phyloP scores from a whole-genome alignment of 768 basidiomycete species.

The Leccinum broughii region DNA sequence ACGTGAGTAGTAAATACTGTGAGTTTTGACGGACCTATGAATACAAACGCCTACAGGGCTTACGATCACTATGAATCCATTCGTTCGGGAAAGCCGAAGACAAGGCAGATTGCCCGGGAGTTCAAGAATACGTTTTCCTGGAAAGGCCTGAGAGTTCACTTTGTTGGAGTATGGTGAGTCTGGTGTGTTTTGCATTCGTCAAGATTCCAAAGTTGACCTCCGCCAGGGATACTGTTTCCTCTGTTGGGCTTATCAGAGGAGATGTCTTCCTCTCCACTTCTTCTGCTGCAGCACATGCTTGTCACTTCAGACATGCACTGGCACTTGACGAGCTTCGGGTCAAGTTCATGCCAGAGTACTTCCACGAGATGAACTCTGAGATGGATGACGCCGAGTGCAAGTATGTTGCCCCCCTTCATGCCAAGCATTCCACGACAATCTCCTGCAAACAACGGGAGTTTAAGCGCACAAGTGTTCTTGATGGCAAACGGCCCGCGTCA shows the following conservation, averaged over 20 bases:
- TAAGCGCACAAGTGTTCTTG: not conserved
- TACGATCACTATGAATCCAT: constrained; percentile 23
- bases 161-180: constrained; percentile 53
- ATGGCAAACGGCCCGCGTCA: not conserved
- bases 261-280: constrained; percentile 56
- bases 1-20: constrained; percentile 19
- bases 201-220: not conserved
- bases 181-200: not conserved
- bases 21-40: not conserved
- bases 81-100: constrained; percentile 19
- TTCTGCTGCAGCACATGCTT: constrained; percentile 53
- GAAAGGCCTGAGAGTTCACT: constrained; percentile 45
- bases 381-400: constrained; percentile 13
- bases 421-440: not conserved
- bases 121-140: constrained; percentile 50
- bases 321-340: constrained; percentile 63
- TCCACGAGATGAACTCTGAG: constrained; percentile 31
- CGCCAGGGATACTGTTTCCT: constrained; percentile 65
- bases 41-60: constrained; percentile 8
- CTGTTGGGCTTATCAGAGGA: constrained; percentile 53
- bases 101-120: constrained; percentile 18
- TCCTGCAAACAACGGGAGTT: not conserved
- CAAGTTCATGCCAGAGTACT: constrained; percentile 54
- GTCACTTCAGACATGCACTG: constrained; percentile 62
- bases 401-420: not conserved